These are phyloP conservation scores for Arxiozyma slooffiae DNA, from an alignment of 1,139 yeast genomes.

Conservation along the genomic window DNA sequence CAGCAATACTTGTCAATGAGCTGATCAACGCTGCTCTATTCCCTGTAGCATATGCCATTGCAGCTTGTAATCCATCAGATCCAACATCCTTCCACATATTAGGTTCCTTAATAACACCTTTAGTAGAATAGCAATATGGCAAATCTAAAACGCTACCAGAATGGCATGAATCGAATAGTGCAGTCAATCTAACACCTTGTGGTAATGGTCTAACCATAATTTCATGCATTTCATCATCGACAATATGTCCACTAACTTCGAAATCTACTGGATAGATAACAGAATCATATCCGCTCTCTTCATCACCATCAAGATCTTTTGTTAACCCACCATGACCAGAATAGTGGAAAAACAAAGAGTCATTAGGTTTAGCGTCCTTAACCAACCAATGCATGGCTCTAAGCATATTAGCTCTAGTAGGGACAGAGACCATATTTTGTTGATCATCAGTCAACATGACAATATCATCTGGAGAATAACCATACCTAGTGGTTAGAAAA, in stretches of 20 bases:
- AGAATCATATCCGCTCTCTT: slow-evolving; percentile 82
- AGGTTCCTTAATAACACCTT: slow-evolving; percentile 85
- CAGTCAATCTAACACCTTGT: slow-evolving; percentile 79
- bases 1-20: slow-evolving; percentile 43
- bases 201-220: slow-evolving; percentile 70
- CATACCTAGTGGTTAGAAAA: slow-evolving; percentile 48
- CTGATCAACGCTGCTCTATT: slow-evolving; percentile 49
- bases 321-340: slow-evolving; percentile 93
- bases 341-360: slow-evolving; percentile 75
- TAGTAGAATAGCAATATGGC: slow-evolving; percentile 83
- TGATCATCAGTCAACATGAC: slow-evolving; percentile 73
- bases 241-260: slow-evolving; percentile 58
- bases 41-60: slow-evolving; percentile 64
- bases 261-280: slow-evolving; percentile 88
- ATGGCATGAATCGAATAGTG: slow-evolving; percentile 86
- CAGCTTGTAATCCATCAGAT: slow-evolving; percentile 59
- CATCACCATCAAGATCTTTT: slow-evolving; percentile 76
- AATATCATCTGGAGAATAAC: slow-evolving; percentile 69
- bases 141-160: slow-evolving; percentile 86
- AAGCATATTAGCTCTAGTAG: slow-evolving; percentile 67
- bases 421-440: slow-evolving; percentile 51
- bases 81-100: slow-evolving; percentile 81
- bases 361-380: slow-evolving; percentile 73
- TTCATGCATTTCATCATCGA: slow-evolving; percentile 79
- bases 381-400: slow-evolving; percentile 91